phyloP scores from a whole-genome alignment of 208 protist species.

The Trypanosoma vivax region DNA sequence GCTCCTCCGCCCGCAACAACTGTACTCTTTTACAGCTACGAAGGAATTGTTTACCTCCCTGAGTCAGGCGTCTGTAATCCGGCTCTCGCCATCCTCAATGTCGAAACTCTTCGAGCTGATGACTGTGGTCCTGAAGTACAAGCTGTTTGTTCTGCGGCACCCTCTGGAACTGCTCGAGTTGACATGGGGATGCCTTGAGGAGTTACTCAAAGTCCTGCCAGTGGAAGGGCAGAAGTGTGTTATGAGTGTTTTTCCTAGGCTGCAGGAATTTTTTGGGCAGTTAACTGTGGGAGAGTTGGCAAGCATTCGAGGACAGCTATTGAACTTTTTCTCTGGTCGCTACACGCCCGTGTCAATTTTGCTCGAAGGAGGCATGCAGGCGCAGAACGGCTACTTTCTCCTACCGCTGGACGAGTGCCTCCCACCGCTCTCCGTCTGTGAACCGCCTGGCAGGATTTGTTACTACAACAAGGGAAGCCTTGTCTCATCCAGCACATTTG shows the following conservation, averaged over 20 bases:
- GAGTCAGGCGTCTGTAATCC: constrained; percentile 81
- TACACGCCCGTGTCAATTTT: constrained; percentile 80
- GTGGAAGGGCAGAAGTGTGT: constrained; percentile 12
- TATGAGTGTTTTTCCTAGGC: constrained; percentile 9
- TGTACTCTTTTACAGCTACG: constrained; percentile 55
- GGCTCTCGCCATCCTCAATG: constrained; percentile 75
- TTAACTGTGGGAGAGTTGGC: constrained; percentile 49
- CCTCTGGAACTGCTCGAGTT: constrained; percentile 80
- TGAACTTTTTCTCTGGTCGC: constrained; percentile 65
- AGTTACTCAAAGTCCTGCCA: constrained; percentile 32
- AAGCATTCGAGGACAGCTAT: constrained; percentile 47
- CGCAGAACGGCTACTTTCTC: constrained; percentile 55
- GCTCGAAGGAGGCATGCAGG: constrained; percentile 68
- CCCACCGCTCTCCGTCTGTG: constrained; percentile 28
- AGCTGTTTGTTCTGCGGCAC: constrained; percentile 64
- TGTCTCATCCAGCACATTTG: constrained; percentile 14
- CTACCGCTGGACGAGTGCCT: constrained; percentile 31
- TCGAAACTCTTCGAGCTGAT: constrained; percentile 92
- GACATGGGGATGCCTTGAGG: constrained; percentile 85
- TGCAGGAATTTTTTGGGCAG: constrained; percentile 19
- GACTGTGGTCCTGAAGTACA: constrained; percentile 90
- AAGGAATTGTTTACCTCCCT: constrained; percentile 77
- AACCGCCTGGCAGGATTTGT: constrained; percentile 51
- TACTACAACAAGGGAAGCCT: constrained; percentile 19
- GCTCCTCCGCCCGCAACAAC: constrained; percentile 75